Conservation (phyloP, 108 stramenopile species). For the Halocafeteria seosinensis region DNA sequence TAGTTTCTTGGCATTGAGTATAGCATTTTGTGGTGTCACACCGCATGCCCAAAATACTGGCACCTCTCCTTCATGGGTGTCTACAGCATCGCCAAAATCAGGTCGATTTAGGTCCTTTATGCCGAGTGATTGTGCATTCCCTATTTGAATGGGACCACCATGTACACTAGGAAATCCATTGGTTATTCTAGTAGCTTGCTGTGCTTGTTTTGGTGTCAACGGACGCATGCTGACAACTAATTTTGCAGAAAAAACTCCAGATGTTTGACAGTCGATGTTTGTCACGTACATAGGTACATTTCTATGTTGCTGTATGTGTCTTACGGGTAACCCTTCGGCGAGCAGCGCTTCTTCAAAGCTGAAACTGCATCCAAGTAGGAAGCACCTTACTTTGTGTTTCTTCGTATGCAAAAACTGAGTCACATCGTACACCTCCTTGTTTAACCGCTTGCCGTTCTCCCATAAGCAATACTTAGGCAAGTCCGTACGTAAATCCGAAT, state of each 20-base stretch:
- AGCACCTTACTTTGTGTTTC: no score
- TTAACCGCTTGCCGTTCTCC: conserved; percentile 1
- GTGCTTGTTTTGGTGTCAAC: conserved; percentile 41
- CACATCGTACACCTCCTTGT: not conserved
- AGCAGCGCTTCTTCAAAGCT: conserved; percentile 50
- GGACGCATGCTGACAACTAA: conserved; percentile 75
- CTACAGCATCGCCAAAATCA: conserved; percentile 59
- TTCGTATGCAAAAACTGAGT: not conserved
- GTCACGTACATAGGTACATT: conserved; percentile 78
- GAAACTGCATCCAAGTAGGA: conserved; percentile 34
- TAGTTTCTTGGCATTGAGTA: conserved; percentile 44
- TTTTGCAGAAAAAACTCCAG: conserved; percentile 48
- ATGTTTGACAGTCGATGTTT: conserved; percentile 37
- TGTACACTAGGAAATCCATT: conserved; percentile 53
- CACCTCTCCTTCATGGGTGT: conserved; percentile 45
- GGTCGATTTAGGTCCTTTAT: conserved; percentile 43
- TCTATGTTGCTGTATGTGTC: conserved; percentile 45
- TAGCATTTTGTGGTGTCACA: conserved; percentile 63
- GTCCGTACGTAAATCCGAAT: conserved; percentile 21
- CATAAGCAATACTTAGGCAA: conserved; percentile 20
- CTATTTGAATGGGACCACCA: conserved; percentile 60
- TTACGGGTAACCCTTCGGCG: conserved; percentile 46
- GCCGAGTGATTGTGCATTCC: conserved; percentile 51
- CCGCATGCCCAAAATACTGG: conserved; percentile 82
- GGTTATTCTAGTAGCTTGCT: conserved; percentile 51